Base-by-base conservation (phyloP, 129 eudicot genomes). In the Escallonia rubra region DNA sequence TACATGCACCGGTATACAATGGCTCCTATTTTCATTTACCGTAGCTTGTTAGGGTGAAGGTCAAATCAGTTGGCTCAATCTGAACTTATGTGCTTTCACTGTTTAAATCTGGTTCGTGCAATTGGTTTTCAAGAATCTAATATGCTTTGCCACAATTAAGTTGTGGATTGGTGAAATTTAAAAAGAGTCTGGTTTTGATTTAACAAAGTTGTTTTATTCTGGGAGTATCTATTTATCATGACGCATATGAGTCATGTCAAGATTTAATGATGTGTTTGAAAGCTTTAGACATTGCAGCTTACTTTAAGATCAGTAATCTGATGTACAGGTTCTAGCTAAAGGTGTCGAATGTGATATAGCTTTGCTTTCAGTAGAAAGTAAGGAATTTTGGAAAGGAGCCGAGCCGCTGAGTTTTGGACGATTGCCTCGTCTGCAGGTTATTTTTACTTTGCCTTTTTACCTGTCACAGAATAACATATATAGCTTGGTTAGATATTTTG, bases 311-410 rank as follows among this genome's bases (percentile, higher is more conserved):
- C 67, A 44, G 46, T 68, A 42, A 65, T 62, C 66, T 60, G 43
- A 53, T 47, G 49, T 57, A 50, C 85, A 91, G 98, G 96, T 91
- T 66, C 80, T 91, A 72, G 96, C 98, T 72, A 83, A 76, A 81
- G 98, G 98, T 41, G 78, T 88, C 72, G 98, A 88, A 66, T 91
- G 98, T 82, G 98, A 91, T 75, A 78, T 93, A 75, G 98, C 98
- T 61, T 83, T 93, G 82, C 95, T 93, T 67, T 79, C 96, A 55
- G 96, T 93, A 52, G 96, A 93, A 73, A 86, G 80, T 63, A 79
- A 86, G 78, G 86, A 84, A 48, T 93, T 93, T 79, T 93, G 98
- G 98, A 59, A 86, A 84, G 96, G 89, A 73, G 87, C 91, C 6
- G 86, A 84, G 70, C 92, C 98, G 55, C 87, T 93, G 46, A 84